Evolutionary conservation across 1,284 basidiomycete genomes (phyloP).

Genomic region (Moesziomyces parantarcticus): DNA sequence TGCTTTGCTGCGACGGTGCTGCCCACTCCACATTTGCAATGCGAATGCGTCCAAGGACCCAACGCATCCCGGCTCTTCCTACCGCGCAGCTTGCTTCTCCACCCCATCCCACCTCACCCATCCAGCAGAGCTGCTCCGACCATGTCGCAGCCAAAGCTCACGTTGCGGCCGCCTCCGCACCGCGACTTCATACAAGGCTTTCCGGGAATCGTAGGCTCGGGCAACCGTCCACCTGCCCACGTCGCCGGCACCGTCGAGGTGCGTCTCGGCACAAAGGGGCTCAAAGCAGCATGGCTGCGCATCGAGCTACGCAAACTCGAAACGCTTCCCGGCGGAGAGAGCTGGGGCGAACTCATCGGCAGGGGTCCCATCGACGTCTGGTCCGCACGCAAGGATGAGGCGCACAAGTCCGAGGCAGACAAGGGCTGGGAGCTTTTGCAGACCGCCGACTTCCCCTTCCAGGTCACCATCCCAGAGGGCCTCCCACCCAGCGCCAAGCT

Average conservation of each 20-base stretch:
- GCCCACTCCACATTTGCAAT: not conserved
- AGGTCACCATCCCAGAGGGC: conserved; percentile 59
- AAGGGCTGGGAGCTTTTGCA: conserved; percentile 53
- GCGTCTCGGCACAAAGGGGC: conserved; percentile 55
- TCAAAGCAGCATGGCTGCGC: conserved; percentile 64
- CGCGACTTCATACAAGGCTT: conserved; percentile 63
- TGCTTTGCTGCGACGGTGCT: not conserved
- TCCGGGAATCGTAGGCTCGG: conserved; percentile 60
- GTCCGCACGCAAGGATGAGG: conserved; percentile 42
- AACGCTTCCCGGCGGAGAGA: conserved; percentile 60
- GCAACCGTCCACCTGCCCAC: conserved; percentile 57
- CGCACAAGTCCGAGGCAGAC: conserved; percentile 44
- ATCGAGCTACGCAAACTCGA: conserved; percentile 66
- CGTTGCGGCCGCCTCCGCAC: conserved; percentile 59
- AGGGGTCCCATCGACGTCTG: conserved; percentile 63
- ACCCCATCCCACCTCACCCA: not conserved
- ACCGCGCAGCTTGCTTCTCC: not conserved
- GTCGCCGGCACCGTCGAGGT: conserved; percentile 62
- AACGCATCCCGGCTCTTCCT: not conserved
- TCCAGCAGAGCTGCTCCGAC: not conserved
- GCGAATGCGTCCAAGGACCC: not conserved
- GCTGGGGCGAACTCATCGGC: conserved; percentile 66
- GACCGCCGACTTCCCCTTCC: conserved; percentile 58
- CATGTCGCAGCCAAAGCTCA: conserved; percentile 54
- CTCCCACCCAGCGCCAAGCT: conserved; percentile 61